phyloP scores from a whole-genome alignment of 1,139 yeast genomes.

The Hyphopichia burtonii region DNA sequence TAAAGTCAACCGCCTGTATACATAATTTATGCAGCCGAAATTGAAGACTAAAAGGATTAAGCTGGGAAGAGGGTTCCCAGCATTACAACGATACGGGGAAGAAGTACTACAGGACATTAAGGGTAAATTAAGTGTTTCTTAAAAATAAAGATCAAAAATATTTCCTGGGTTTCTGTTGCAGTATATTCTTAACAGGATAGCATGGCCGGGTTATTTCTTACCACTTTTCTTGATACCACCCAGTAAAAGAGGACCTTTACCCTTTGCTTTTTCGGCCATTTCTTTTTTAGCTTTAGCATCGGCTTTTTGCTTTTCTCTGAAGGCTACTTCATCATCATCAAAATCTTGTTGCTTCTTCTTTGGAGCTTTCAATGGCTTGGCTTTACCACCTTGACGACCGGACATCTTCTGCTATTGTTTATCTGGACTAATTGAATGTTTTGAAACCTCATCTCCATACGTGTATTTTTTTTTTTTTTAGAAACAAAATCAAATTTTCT shows the following conservation, averaged over 20 bases:
- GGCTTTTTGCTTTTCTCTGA: slow-evolving; percentile 91
- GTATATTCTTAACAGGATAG: too few species aligned
- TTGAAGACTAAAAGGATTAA: too few species aligned
- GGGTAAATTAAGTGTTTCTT: too few species aligned
- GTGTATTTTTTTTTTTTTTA: neutral
- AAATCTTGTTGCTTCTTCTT: slow-evolving; percentile 70
- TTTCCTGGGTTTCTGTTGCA: too few species aligned
- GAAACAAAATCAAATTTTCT: neutral
- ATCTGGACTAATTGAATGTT: too few species aligned
- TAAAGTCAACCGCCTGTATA: too few species aligned
- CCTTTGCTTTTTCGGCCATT: slow-evolving; percentile 80
- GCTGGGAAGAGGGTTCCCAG: too few species aligned
- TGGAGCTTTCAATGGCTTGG: slow-evolving; percentile 66
- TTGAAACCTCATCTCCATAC: neutral
- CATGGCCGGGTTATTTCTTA: slow-evolving; percentile 53
- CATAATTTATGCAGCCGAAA: too few species aligned
- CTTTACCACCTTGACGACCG: slow-evolving; percentile 75
- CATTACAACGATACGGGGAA: too few species aligned
- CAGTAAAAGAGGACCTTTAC: slow-evolving; percentile 88
- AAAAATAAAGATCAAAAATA: too few species aligned
- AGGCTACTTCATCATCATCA: slow-evolving; percentile 87
- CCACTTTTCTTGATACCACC: slow-evolving; percentile 95
- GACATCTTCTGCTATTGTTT: too few species aligned
- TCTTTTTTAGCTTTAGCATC: slow-evolving; percentile 92
- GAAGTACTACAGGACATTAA: too few species aligned